A percentile compares a stretch with the other conserved stretches of the same genome.
Evolutionary conservation across 345 rosid genomes (phyloP).

Genomic region (Rhodamnia argentea): DNA sequence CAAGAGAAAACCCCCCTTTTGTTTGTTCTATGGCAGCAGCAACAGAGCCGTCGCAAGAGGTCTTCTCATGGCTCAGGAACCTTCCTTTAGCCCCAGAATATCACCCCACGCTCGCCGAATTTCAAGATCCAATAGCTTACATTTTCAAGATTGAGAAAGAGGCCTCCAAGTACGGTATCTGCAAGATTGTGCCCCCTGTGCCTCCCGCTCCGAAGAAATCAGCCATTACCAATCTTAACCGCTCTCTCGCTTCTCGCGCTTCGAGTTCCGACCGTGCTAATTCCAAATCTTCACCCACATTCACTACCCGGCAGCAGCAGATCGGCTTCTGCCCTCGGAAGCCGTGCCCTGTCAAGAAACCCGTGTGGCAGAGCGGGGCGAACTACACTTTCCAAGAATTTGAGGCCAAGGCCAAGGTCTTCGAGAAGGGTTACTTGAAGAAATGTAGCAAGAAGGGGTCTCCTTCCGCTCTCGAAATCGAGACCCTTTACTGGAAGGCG

Average conservation of each 20-base stretch:
- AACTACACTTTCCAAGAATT: slow-evolving; percentile 75
- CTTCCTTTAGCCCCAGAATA: slow-evolving; percentile 91
- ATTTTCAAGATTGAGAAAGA: slow-evolving; percentile 93
- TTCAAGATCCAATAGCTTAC: slow-evolving; percentile 99
- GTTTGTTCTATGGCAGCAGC: background rate
- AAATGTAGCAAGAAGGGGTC: slow-evolving; percentile 43
- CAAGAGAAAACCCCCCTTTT: background rate
- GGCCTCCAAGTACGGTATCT: slow-evolving; percentile 89
- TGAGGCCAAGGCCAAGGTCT: slow-evolving; percentile 73
- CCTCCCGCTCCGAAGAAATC: slow-evolving; percentile 60
- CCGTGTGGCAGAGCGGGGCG: slow-evolving; percentile 98
- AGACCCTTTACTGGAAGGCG: slow-evolving; percentile 96
- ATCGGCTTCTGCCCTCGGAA: slow-evolving; percentile 98
- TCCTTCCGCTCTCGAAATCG: slow-evolving; percentile 63
- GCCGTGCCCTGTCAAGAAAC: slow-evolving; percentile 78
- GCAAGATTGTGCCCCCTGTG: slow-evolving; percentile 93
- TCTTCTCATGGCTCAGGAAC: slow-evolving; percentile 81
- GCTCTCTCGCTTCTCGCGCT: slow-evolving; percentile 63
- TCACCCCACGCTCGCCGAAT: slow-evolving; percentile 74
- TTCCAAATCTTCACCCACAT: slow-evolving; percentile 47
- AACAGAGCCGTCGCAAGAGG: slow-evolving; percentile 45
- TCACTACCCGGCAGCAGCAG: slow-evolving; percentile 98
- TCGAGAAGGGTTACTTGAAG: slow-evolving; percentile 61
- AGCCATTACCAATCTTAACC: slow-evolving; percentile 61
- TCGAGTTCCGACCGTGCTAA: slow-evolving; percentile 3